Evolutionary conservation across 106 monocot genomes (phyloP), one percentile per base, ranked within the genome.

Genomic region (Triglochin maritima): DNA sequence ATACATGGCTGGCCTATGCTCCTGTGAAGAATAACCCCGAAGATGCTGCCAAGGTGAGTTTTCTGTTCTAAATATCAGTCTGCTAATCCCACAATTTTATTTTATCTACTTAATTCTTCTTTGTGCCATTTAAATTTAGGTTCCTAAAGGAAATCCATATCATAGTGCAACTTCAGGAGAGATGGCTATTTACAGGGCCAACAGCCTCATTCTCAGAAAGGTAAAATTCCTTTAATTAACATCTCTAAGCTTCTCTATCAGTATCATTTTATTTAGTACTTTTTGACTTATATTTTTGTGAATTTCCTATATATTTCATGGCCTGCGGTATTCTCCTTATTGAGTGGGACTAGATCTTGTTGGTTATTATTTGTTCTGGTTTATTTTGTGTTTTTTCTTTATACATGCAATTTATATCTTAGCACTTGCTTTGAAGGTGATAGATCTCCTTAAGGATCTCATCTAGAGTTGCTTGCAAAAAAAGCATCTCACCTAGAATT

Each of bases 11-110:
- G 73, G 85, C 85, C 46, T 95, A 95, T 83, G 85, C 95, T 68
- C 95, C 95, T 56, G 95, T 95, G 57, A 95, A 95, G 76, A 95
- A 95, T 69, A 95, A 95, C 74, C 87, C 95, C 61, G 95, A 90
- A 87, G 95, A 95, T 84, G 87, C 95, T 80, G 87, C 90, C 66
- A 95, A 87, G 85, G 95, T 95, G 76, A 10, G 62, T 12, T 4
- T 44, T 42, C 17, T 43, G 13, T 5, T 62, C 47, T 44, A 15
- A 41, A 11, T 63, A 59, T 47, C 12, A 54, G 10, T 41, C 29
- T 59, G 4, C 15, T 74, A 12, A 41, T 50, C 56, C 29, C 41
- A 17, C 41, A 6, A 17, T 47, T 9, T 13, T 73, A 63, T 58
- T 47, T 71, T 16, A 47, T 16, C 7, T 29, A 52, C 47, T 43